Evolutionary conservation across 83 land plant genomes (phyloP), one percentile per base, ranked within the genome.

Genomic region (Larix sibirica): DNA sequence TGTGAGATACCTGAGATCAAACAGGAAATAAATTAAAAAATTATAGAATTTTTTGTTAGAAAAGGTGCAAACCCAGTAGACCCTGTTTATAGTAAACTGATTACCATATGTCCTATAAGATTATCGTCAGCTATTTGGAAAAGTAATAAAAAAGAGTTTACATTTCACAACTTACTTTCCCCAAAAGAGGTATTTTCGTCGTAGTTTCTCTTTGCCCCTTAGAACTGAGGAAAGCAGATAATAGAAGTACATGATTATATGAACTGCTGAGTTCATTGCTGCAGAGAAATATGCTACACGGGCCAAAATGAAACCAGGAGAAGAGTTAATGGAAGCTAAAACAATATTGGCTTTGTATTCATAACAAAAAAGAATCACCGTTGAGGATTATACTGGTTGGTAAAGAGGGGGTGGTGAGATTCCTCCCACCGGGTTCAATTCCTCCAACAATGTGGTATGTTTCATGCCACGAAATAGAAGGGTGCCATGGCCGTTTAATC

Each of bases 261-360:
- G 90, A 60, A 88, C 90, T 80, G 80, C 90, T 0, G 90, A 88
- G 87, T 88, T 88, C 56, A 88, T 77, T n/a, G 87, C 87, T 38
- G 90, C 90, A 60, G 90, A 88, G 79, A 88, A 88, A 80, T 88
- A 88, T 38, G 90, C 90, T 88, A 83, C 83, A 82, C 60, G 38
- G 5, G n/a, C 21, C 61, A 18, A 81, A 14, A 23, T 33, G 6
- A 17, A 56, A 66, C 60, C 50, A 70, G 6, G 33, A 20, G 33
- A 67, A 31, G 33, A 31, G 40, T 67, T 67, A 67, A 62, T 13
- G 33, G 50, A 44, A 44, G 50, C 40, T 28, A 67, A 67, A 67
- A 67, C 6, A 67, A 67, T 14, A 67, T 13, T 67, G 71, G 14
- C 24, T 7, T 24, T 65, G 33, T 65, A 65, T 69, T 2, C 13